Conservation (phyloP, 352 stramenopile species). For the Pythium biforme region DNA sequence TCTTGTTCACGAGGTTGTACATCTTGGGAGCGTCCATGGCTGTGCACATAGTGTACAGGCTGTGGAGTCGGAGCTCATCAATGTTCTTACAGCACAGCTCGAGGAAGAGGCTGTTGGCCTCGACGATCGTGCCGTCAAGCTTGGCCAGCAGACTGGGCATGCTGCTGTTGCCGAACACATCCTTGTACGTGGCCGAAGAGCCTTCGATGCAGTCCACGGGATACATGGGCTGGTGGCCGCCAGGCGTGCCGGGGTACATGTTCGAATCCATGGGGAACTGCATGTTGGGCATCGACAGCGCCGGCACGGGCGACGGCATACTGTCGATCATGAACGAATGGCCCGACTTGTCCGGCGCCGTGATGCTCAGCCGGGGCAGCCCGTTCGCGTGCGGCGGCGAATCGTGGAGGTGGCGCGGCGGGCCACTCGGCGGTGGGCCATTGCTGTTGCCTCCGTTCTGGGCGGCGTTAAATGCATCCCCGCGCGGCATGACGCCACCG, state of each 20-base stretch:
- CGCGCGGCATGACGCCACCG: slow-evolving; percentile 13
- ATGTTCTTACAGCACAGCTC: slow-evolving; percentile 81
- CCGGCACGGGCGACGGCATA: slow-evolving; percentile 69
- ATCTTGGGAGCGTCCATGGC: slow-evolving; percentile 76
- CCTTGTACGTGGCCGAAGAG: slow-evolving; percentile 63
- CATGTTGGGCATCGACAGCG: slow-evolving; percentile 65
- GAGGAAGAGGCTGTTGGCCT: slow-evolving; percentile 74
- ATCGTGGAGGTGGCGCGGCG: slow-evolving; percentile 16
- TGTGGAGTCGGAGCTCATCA: slow-evolving; percentile 74
- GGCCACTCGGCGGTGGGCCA: slow-evolving; percentile 3
- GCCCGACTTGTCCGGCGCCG: slow-evolving; percentile 39
- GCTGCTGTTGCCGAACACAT: slow-evolving; percentile 76
- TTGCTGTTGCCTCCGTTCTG: slow-evolving; percentile 1
- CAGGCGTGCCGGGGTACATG: slow-evolving; percentile 26
- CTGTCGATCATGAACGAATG: slow-evolving; percentile 76
- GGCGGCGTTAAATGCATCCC: slow-evolving; percentile 5
- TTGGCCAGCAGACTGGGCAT: slow-evolving; percentile 78
- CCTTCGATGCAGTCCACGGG: slow-evolving; percentile 53
- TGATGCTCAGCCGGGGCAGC: slow-evolving; percentile 51
- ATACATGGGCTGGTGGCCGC: slow-evolving; percentile 26
- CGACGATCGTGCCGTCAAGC: slow-evolving; percentile 76
- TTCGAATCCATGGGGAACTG: slow-evolving; percentile 58
- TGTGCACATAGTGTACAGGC: slow-evolving; percentile 79
- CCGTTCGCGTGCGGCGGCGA: slow-evolving; percentile 18
- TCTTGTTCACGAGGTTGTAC: slow-evolving; percentile 77